Evolutionary conservation across 139 green algal genomes (phyloP), one percentile per base, ranked within the genome.

Genomic region (Chlorella sp.): DNA sequence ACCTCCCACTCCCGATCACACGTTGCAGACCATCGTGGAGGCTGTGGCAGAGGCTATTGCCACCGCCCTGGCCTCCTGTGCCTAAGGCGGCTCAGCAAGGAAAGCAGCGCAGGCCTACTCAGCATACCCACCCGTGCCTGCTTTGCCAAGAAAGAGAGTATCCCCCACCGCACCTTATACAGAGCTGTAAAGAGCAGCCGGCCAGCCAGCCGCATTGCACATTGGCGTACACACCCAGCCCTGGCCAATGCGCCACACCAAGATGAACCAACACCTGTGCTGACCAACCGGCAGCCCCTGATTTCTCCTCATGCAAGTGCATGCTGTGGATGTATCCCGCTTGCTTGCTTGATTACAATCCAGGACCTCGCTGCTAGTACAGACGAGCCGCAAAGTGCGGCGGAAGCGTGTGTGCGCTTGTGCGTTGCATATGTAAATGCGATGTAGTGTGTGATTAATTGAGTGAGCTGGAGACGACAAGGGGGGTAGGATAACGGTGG

Each of bases 61-160:
- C 36, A 87, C 83, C 7, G 81, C 57, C 15, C n/a, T 77, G 57
- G 81, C 81, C 36, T 73, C 64, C 57, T 86, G 81, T 57, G 36
- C n/a, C 34, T 86, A 21, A 86, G 32, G 48, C 24, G 30, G 24
- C 42, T 66, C 21, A 82, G 36, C 3, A 30, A 80, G 66, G 26
- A 9, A 78, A 19, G 39, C 71, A 78, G 64, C 71, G 21, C 28
- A 36, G 71, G 3, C 71, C 30, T 78, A 39, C 16, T 21, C 37
- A 9, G 24, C 39, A 81, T 30, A 73, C 21, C 64, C 5, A 4
- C 2, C 64, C 64, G 2, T 14, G 22, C 64, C 11, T 73, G 22
- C 64, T 14, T 30, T 57, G 71, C 71, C 0, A 37, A 60, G 77
- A 9, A 22, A 36, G 32, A 83, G 9, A 32, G 39, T 26, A 36